phyloP scores from a whole-genome alignment of 352 stramenopile species.

The Phytophthora pinifolia region DNA sequence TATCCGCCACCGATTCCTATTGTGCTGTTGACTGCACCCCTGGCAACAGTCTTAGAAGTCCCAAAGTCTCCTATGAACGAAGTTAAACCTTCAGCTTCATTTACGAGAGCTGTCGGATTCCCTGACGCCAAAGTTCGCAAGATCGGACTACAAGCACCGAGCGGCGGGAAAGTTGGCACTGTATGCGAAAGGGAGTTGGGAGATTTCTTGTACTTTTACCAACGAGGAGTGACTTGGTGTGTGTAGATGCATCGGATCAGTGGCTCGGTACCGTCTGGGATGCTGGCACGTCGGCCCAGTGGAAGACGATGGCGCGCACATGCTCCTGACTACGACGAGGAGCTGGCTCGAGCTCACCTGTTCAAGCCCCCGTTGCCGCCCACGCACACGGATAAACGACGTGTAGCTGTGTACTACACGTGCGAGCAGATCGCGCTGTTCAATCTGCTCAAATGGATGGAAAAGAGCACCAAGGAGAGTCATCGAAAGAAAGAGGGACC shows the following conservation, averaged over 20 bases:
- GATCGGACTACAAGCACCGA: constrained; percentile 24
- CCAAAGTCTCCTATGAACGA: constrained; percentile 1
- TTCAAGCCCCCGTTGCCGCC: constrained; percentile 35
- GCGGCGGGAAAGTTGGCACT: constrained; percentile 2
- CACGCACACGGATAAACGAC: constrained; percentile 40
- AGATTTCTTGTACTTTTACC: background rate
- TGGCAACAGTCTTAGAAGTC: constrained; percentile 13
- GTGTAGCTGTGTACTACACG: constrained; percentile 67
- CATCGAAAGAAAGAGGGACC: constrained; percentile 6
- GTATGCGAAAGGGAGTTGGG: background rate
- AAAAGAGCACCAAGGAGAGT: constrained; percentile 29
- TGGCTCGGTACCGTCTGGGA: constrained; percentile 11
- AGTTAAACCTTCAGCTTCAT: background rate
- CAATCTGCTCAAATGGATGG: constrained; percentile 73
- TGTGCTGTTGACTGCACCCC: constrained; percentile 5
- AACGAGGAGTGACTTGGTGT: constrained; percentile 12
- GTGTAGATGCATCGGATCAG: constrained; percentile 23
- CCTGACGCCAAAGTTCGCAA: constrained; percentile 14
- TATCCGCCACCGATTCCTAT: constrained; percentile 10
- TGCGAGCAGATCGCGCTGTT: constrained; percentile 73
- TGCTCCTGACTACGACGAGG: constrained; percentile 44
- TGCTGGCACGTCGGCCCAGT: constrained; percentile 26
- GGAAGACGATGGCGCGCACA: constrained; percentile 32
- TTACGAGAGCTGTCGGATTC: constrained; percentile 24
- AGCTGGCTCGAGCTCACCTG: constrained; percentile 31